Percentiles rank a stretch among this genome's conserved stretches.
These are phyloP conservation scores for Globisporangium middletonii DNA, from an alignment of 352 stramenopile genomes.

Conservation along the genomic window DNA sequence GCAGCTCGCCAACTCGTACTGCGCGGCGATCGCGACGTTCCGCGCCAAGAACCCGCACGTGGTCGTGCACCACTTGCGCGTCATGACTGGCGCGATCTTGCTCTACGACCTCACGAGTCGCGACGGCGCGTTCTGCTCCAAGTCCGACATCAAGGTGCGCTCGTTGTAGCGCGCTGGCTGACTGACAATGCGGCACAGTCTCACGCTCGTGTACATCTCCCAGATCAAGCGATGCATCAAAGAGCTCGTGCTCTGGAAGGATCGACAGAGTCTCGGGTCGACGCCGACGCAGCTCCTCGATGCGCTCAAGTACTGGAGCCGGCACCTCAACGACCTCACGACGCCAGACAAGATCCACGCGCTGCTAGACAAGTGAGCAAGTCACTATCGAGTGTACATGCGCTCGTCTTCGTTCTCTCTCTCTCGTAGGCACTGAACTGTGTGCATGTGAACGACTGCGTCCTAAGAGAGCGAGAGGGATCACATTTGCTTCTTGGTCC, in stretches of 20 bases:
- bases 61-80: slow-evolving; percentile 40
- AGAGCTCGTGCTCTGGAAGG: slow-evolving; percentile 35
- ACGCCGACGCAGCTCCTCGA: slow-evolving; percentile 35
- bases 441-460: neutral
- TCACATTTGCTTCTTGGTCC: slow-evolving; percentile 78
- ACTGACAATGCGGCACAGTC: no score
- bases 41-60: slow-evolving; percentile 28
- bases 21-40: slow-evolving; percentile 23
- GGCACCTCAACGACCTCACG: slow-evolving; percentile 40
- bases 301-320: slow-evolving; percentile 47
- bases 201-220: neutral
- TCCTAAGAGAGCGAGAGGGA: neutral
- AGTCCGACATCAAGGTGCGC: slow-evolving; percentile 49
- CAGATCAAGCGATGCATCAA: slow-evolving; percentile 62
- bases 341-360: slow-evolving; percentile 42
- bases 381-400: slow-evolving; percentile 5
- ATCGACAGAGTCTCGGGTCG: slow-evolving; percentile 13
- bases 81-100: slow-evolving; percentile 52
- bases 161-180: neutral
- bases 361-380: slow-evolving; percentile 25
- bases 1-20: slow-evolving; percentile 41
- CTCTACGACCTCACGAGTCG: slow-evolving; percentile 47
- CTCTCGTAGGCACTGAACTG: no score
- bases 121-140: slow-evolving; percentile 43
- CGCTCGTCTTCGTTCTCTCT: neutral